Base-by-base conservation (phyloP, 2,329 filamentous ascomycete genomes). In the Claviceps sp. region DNA sequence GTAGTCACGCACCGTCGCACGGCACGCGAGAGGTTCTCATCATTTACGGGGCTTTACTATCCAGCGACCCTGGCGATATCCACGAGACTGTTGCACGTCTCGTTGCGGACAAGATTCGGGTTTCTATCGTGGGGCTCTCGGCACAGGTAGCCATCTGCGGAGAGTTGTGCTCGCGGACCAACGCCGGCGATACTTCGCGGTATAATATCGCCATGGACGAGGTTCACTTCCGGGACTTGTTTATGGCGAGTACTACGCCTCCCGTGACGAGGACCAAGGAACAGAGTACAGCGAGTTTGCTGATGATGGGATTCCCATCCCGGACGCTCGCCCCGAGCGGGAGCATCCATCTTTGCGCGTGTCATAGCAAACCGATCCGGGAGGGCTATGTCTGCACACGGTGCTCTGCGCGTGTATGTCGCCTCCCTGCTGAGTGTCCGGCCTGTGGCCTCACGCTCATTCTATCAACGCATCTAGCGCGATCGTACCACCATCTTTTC, bases 231-330 rank as follows among this genome's bases (percentile, higher is more conserved):
- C 80, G 84, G 34, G 89, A 97, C 61, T 76, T 97, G n/a, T 77
- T 97, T 54, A 83, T 97, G 65, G 83, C 82, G 17, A 81, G 86
- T 47, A 97, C 93, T 0, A 96, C 88, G 2, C 93, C 93, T 1
- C 93, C 91, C 0, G 84, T 89, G 17, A 87, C 89, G 13, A 80
- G 86, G 51, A 79, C 82, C 2, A 68, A 70, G 42, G 76, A 78
- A 56, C 75, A 78, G 60, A 75, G 72, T 54, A 75, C 75, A 8
- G 76, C 80, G 1, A 82, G 78, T 51, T 73, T 98, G 42, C 78
- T 98, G 26, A 94, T 95, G 86, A 98, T 98, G 91, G 93, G 93
- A 4, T 98, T 98, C 62, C 93, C 93, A 0, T 94, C 88, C 5
- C 80, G 90, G 39, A 86, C 85, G 2, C 80, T 93, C 14, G 86